Evolutionary conservation across 177 flowering plant genomes (phyloP).

Genomic region (Vitis hybrid): DNA sequence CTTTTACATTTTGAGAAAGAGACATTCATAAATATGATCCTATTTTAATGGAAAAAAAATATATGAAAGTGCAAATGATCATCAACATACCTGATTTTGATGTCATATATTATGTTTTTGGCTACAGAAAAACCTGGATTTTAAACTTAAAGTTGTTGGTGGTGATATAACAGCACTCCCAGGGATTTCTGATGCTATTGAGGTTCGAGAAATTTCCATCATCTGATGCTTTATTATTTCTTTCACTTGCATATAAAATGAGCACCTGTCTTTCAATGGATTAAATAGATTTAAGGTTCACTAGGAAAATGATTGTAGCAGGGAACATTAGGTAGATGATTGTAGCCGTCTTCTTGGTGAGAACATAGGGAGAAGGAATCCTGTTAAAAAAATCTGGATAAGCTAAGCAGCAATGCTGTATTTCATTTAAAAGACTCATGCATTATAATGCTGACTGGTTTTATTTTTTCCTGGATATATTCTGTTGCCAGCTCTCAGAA

Average conservation of each 20-base stretch:
- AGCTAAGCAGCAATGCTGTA: no score
- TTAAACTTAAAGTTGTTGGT: constrained; percentile 83
- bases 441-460: no score
- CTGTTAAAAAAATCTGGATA: background rate
- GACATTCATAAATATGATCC: background rate
- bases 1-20: background rate
- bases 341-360: background rate
- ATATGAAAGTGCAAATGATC: background rate
- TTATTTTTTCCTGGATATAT: no score
- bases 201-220: constrained; percentile 42
- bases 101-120: constrained; percentile 7
- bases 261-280: no score
- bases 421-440: background rate
- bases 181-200: constrained; percentile 78
- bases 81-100: background rate
- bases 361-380: background rate
- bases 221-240: background rate
- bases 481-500: background rate
- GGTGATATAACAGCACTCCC: constrained; percentile 88
- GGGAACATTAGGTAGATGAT: background rate
- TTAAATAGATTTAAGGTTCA: no score
- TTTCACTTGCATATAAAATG: background rate
- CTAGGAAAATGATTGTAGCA: no score
- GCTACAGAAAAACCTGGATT: constrained; percentile 82
- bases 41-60: background rate